Percentiles rank a stretch among this genome's conserved stretches.
phyloP scores from a whole-genome alignment of 805 yeast genomes.

The Starmerella bacillaris region DNA sequence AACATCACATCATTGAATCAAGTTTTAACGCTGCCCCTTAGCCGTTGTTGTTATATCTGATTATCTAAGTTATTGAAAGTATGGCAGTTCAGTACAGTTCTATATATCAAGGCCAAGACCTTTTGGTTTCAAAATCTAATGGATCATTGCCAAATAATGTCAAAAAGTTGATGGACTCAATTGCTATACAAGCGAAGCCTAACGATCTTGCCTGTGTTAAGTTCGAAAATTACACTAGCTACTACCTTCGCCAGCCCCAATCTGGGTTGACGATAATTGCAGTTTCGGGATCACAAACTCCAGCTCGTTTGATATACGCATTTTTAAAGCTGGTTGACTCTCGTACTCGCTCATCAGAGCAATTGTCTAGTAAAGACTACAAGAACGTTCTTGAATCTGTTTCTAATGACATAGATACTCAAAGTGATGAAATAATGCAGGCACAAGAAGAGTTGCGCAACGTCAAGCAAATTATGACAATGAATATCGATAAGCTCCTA shows the following conservation, averaged over 20 bases:
- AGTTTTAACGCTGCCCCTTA: too few species aligned
- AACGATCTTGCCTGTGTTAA: conserved; percentile 13
- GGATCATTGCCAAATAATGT: neutral
- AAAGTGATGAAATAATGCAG: conserved; percentile 16
- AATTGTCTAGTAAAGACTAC: conserved; percentile 1
- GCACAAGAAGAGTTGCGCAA: conserved; percentile 37
- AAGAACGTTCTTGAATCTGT: conserved; percentile 10
- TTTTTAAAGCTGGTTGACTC: conserved; percentile 16
- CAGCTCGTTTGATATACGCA: conserved; percentile 17
- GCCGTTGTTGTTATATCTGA: too few species aligned
- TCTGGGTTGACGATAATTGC: conserved; percentile 7
- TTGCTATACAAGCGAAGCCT: conserved; percentile 14
- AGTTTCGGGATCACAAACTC: conserved; percentile 10
- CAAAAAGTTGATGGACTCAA: conserved; percentile 11
- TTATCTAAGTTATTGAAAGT: too few species aligned
- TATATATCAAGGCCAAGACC: neutral
- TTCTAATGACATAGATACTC: conserved; percentile 6
- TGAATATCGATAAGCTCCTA: conserved; percentile 51
- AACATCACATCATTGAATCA: too few species aligned
- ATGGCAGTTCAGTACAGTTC: conserved; percentile 6
- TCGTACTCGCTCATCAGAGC: conserved; percentile 6
- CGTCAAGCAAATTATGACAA: conserved; percentile 51
- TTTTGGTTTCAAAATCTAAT: conserved; percentile 3
- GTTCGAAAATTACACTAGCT: conserved; percentile 10
- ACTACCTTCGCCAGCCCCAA: conserved; percentile 6